phyloP scores from a whole-genome alignment of 495 filamentous ascomycete species.

The Tuber microsphaerosporum region DNA sequence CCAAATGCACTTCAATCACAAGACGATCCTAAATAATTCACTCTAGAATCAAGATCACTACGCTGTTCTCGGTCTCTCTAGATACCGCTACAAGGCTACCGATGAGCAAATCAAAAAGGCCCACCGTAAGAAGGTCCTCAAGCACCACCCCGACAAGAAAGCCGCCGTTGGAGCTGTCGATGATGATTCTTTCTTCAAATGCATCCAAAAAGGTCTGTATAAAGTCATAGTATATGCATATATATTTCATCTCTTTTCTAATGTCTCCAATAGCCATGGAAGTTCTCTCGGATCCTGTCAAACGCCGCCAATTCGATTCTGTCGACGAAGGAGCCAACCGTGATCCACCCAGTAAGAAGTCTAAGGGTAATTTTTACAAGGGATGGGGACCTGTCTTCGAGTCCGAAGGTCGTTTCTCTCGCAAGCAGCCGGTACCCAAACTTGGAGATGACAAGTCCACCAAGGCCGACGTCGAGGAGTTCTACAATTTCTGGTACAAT shows the following conservation, averaged over 20 bases:
- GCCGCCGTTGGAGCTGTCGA: conserved; percentile 78
- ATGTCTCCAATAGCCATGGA: conserved; percentile 55
- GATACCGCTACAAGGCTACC: conserved; percentile 83
- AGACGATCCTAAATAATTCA: conserved; percentile 38
- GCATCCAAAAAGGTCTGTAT: conserved; percentile 77
- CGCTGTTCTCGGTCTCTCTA: conserved; percentile 84
- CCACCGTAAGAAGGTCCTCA: conserved; percentile 98
- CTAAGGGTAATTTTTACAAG: conserved; percentile 89
- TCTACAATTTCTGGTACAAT: conserved; percentile 99
- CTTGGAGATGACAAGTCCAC: conserved; percentile 78
- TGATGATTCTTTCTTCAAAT: conserved; percentile 99
- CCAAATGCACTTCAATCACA: neutral
- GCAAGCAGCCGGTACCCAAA: conserved; percentile 72
- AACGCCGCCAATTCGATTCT: conserved; percentile 91
- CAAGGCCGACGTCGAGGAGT: conserved; percentile 80
- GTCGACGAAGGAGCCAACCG: conserved; percentile 89
- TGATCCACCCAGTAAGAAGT: conserved; percentile 85
- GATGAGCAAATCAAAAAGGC: conserved; percentile 97
- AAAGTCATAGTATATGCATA: neutral
- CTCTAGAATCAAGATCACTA: conserved; percentile 89
- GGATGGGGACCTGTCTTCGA: conserved; percentile 82
- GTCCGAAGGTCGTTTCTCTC: conserved; percentile 85
- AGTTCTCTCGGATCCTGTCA: conserved; percentile 80
- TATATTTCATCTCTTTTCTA: conserved; percentile 4
- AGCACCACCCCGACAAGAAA: conserved; percentile 98